A percentile compares a stretch with the other conserved stretches of the same genome.
Conservation (phyloP, 2,329 filamentous ascomycete species). For the Annulohypoxylon truncatum region DNA sequence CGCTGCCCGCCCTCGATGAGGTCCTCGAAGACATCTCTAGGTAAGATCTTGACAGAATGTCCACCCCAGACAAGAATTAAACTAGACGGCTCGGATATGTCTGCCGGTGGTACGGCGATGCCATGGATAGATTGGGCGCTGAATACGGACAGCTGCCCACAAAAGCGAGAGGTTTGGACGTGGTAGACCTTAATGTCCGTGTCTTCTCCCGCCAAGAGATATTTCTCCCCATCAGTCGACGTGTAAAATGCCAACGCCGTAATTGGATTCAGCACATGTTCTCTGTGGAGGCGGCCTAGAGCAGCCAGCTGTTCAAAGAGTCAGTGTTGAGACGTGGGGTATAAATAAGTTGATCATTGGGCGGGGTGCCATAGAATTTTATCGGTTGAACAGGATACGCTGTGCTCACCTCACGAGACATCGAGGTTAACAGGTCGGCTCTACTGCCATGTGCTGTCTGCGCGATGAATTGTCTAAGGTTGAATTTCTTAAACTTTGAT, state of each 20-base stretch:
- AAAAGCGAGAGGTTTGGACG: constrained; percentile 50
- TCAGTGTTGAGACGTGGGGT: constrained; percentile 2
- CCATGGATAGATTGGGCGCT: constrained; percentile 79
- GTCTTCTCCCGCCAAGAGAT: constrained; percentile 71
- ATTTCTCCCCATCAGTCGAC: constrained; percentile 47
- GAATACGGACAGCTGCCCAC: constrained; percentile 67
- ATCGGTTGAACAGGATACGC: background rate
- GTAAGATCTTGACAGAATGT: constrained; percentile 62
- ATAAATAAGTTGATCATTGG: background rate
- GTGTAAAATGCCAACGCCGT: constrained; percentile 68
- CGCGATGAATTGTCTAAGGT: background rate
- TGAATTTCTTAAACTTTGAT: background rate
- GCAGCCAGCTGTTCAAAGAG: constrained; percentile 28
- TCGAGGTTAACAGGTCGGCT: constrained; percentile 27
- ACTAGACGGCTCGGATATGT: constrained; percentile 26
- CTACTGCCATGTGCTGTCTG: constrained; percentile 26
- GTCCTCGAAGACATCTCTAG: constrained; percentile 49
- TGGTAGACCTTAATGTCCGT: constrained; percentile 67
- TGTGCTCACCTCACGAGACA: constrained; percentile 45
- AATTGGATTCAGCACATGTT: constrained; percentile 64
- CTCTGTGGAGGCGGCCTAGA: constrained; percentile 43
- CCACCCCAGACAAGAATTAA: constrained; percentile 77
- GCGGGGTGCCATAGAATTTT: constrained; percentile 15
- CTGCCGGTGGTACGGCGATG: constrained; percentile 60
- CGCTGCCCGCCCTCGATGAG: constrained; percentile 47